Evolutionary conservation across 805 yeast genomes (phyloP), one percentile per base, ranked within the genome.

Genomic region (Lipomyces kockii): DNA sequence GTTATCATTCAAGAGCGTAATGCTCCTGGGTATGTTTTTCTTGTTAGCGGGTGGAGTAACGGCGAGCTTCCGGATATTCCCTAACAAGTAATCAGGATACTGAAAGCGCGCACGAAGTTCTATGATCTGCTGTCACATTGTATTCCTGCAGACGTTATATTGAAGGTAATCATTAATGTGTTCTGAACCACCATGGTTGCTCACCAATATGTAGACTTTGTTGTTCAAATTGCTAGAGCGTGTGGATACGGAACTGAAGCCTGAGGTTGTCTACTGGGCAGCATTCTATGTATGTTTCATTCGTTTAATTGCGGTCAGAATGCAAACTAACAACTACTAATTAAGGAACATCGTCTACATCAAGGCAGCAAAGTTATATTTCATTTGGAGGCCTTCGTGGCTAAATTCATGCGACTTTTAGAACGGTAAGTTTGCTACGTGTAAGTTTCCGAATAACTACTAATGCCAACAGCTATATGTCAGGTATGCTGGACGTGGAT

Each of bases 371-470:
- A 95, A 78, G 91, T 92, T 51, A 94, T 95, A 12, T 95, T 91
- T 78, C 99, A 95, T 79, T 80, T 95, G 63, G 99, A 95, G 80
- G 99, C 98, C 1, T 95, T 92, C 76, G 85, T 91, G 22, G 97
- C 98, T 0, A 89, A 86, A 76, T 86, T 87, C 1, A 94, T 95
- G 98, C 90, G 91, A 54, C 84, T 84, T 8, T 77, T 90, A 60
- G 95, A 89, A 32, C 70, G 54, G 64, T 72, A 54, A 39, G 60
- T 66, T 27, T 20, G 25, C 7, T 52, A 14, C 39, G 20, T 57
- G 3, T 49, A 27, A 7, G 55, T 52, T 25, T 52, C 34, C 17
- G 27, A 12, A 9, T 43, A 43, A 43, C 49, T 43, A 17, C 20
- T 17, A 17, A 17, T 43, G n/a, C 6, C 20, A 43, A 43, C 22